These are phyloP conservation scores for Pichia membranifaciens DNA, from an alignment of 805 yeast genomes.

Conservation along the genomic window DNA sequence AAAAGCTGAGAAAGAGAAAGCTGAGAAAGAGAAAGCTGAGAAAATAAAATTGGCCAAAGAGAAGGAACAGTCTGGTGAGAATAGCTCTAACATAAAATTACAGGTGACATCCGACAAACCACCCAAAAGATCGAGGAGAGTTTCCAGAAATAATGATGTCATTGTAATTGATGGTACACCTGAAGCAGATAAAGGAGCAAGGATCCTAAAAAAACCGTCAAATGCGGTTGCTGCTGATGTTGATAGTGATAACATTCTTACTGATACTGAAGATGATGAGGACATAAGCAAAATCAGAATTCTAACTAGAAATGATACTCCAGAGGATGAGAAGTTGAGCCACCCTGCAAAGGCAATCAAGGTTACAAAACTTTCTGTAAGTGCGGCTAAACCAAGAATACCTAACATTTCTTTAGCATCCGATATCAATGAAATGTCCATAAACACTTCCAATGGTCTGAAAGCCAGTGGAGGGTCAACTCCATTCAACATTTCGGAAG, in stretches of 20 bases:
- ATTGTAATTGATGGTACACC: background rate
- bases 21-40: constrained; percentile 1
- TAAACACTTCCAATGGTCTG: background rate
- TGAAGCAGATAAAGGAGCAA: background rate
- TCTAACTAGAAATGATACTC: constrained; percentile 10
- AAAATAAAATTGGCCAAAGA: background rate
- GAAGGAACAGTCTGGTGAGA: no score
- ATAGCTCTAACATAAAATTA: no score
- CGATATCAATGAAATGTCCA: background rate
- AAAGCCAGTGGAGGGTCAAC: background rate
- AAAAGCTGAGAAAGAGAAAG: constrained; percentile 2
- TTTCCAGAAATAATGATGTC: background rate
- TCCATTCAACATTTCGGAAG: background rate
- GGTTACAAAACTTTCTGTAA: constrained; percentile 3
- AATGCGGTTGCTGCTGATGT: background rate
- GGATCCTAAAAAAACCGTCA: no score
- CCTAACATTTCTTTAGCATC: no score
- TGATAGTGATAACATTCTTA: background rate
- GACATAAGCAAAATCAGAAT: constrained; percentile 1
- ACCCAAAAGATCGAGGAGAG: no score
- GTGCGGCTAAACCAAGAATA: background rate
- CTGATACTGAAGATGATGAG: constrained; percentile 4
- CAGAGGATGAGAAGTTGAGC: constrained; percentile 5
- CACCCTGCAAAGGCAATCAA: constrained; percentile 10
- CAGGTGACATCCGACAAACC: no score